These are phyloP conservation scores for Acanthamoeba culbertsoni DNA, from an alignment of 208 protist genomes.

Conservation along the genomic window DNA sequence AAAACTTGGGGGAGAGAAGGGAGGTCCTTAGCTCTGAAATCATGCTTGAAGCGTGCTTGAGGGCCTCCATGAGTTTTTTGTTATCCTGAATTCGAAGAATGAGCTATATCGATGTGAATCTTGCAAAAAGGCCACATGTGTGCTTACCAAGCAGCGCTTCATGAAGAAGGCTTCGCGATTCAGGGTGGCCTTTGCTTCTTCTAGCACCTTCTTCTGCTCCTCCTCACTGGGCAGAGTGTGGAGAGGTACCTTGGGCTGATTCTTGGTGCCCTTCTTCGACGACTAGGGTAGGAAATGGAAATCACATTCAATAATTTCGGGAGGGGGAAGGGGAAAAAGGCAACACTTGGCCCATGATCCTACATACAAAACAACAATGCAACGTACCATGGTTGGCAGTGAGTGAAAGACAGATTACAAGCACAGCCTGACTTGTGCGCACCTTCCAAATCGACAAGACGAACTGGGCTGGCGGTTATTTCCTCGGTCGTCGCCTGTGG, in stretches of 20 bases:
- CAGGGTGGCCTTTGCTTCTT: conserved; percentile 84
- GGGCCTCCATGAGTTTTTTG: conserved; percentile 87
- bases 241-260: background rate
- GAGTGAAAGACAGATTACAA: background rate
- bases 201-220: conserved; percentile 91
- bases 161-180: conserved; percentile 84
- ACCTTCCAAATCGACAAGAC: background rate
- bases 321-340: no score
- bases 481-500: background rate
- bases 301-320: background rate
- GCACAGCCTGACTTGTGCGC: background rate
- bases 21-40: conserved; percentile 94
- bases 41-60: conserved; percentile 90
- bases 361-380: no score
- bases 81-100: conserved; percentile 76
- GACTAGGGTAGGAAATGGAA: background rate
- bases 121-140: no score
- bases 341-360: no score
- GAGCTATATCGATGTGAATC: background rate
- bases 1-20: conserved; percentile 94
- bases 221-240: conserved; percentile 77
- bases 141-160: conserved; percentile 83
- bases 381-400: background rate
- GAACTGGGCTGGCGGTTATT: background rate
- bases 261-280: background rate